Evolutionary conservation across 169 alveolate genomes (phyloP).

Genomic region (Plasmodium inui): DNA sequence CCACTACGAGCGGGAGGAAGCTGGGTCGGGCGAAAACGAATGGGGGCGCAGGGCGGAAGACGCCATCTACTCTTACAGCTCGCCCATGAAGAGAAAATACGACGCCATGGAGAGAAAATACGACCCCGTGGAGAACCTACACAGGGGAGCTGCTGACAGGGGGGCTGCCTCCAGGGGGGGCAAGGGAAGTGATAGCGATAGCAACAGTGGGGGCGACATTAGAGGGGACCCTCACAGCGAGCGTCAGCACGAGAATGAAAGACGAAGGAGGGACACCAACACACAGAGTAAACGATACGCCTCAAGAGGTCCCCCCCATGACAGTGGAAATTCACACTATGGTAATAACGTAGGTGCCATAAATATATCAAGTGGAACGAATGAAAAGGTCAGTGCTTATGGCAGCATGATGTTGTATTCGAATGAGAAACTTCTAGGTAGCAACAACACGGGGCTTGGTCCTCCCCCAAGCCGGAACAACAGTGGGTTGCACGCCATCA

Average conservation of each 20-base stretch:
- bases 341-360: neutral
- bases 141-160: slow-evolving; percentile 7
- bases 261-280: slow-evolving; percentile 7
- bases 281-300: slow-evolving; percentile 8
- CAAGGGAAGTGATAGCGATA: neutral
- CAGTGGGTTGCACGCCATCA: neutral
- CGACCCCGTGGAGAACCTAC: slow-evolving; percentile 21
- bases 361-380: neutral
- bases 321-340: slow-evolving; percentile 13
- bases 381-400: slow-evolving; percentile 8
- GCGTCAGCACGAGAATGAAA: neutral
- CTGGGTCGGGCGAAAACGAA: neutral
- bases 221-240: neutral
- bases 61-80: slow-evolving; percentile 7
- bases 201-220: neutral
- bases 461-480: neutral
- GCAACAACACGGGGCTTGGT: neutral
- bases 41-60: neutral
- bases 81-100: slow-evolving; percentile 68
- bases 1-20: slow-evolving; percentile 1
- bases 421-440: slow-evolving; percentile 12
- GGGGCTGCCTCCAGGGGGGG: neutral
- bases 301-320: slow-evolving; percentile 1
- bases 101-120: slow-evolving; percentile 62
- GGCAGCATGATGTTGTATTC: slow-evolving; percentile 6